Evolutionary conservation across 164 flowering plant genomes (phyloP), one percentile per base, ranked within the genome.

Genomic region (Euptelea pleiosperma): DNA sequence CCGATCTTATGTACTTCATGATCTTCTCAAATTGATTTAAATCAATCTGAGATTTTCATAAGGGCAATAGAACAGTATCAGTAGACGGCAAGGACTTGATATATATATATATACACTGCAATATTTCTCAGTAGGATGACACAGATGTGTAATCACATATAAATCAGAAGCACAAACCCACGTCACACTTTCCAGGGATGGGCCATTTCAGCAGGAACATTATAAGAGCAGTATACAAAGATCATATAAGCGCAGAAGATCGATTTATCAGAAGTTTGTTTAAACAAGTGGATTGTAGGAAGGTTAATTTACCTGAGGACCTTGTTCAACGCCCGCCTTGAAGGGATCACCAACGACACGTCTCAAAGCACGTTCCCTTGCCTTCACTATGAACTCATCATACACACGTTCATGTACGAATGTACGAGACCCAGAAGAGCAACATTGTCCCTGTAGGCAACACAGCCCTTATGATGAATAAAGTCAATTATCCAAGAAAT

Each of bases 351-450:
- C 93, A 58, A 84, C 93, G 45, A 55, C 60, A 50, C 90, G 92
- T 52, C 61, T 82, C 62, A 70, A 0, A 45, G 90, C 92, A 22
- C 85, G 83, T 5, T 80, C 81, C 63, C 74, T 87, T 28, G 94
- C 70, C 57, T 90, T 87, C 71, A 76, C 86, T 3, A 90, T 22
- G 48, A 90, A 85, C 62, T 87, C 95, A 62, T 90, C 92, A 59
- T 90, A 75, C 5, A 90, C 69, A 10, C 77, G 61, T 48, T 87
- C 90, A 65, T 90, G 97, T 0, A 87, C 97, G 66, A 47, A 90
- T 8, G 90, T 83, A 15, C 97, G 88, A 61, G 97, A 90, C 22
- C 95, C 97, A 33, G 95, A 88, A 73, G 87, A 80, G 60, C 95
- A 87, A 40, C 90, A 83, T 78, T 87, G 92, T 1, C 97, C 94